These are phyloP conservation scores for Dipteronia dyeriana DNA, from an alignment of 345 rosid genomes.

Conservation along the genomic window DNA sequence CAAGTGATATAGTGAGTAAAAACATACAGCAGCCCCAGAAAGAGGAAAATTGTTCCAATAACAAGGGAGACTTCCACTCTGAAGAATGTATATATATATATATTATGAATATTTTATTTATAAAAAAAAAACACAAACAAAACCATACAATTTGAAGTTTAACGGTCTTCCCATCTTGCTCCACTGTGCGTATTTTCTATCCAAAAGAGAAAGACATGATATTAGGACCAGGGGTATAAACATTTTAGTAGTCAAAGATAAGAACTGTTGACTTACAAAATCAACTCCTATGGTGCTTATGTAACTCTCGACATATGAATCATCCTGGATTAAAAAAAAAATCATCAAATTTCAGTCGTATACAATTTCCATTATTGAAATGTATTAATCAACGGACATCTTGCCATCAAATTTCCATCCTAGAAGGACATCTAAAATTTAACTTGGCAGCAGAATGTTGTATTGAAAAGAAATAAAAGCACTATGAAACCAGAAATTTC, in stretches of 20 bases:
- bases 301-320: constrained; percentile 78
- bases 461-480: neutral
- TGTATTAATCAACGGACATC: neutral
- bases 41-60: neutral
- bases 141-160: constrained; percentile 65
- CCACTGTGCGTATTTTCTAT: constrained; percentile 92
- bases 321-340: constrained; percentile 51
- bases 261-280: constrained; percentile 49
- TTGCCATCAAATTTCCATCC: neutral
- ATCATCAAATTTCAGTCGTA: neutral
- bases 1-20: neutral
- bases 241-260: neutral
- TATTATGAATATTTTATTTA: neutral
- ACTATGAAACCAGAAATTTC: neutral
- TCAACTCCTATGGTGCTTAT: constrained; percentile 88
- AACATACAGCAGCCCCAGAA: neutral
- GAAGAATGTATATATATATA: neutral
- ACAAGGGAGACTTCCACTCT: neutral
- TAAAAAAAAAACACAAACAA: neutral
- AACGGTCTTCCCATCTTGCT: constrained; percentile 86
- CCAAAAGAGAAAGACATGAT: constrained; percentile 14
- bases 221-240: constrained; percentile 9
- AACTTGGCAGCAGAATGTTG: neutral
- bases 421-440: neutral
- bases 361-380: neutral